Base-by-base conservation (phyloP, 164 flowering plant genomes). In the Kingdonia uniflora region DNA sequence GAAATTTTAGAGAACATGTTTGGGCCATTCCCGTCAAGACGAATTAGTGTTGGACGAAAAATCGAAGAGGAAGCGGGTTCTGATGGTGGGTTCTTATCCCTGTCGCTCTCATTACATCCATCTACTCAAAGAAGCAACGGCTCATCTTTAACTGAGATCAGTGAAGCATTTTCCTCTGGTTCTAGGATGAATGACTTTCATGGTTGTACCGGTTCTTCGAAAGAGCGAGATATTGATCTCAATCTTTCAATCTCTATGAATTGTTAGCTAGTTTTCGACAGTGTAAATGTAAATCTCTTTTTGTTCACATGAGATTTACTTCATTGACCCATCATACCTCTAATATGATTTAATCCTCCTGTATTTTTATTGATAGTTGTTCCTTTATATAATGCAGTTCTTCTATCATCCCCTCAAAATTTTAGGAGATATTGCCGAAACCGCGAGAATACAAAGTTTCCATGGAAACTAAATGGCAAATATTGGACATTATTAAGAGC, bases 91-190 rank as follows among this genome's bases (percentile, higher is more conserved):
- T 58, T 84, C 15, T 78, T 79, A 0, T 44, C 35, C 4, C 35
- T 83, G 39, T 75, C 82, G 0, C 76, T 83, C 39, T 70, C 85
- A 2, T 61, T 80, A 66, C 74, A 48, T 19, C 84, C 72, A 0
- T 62, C 61, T 0, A 49, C 59, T 3, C 74, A 66, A 41, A 66
- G 60, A 53, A 70, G 68, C 39, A 69, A 68, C 42, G 60, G 58
- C 3, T 77, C 71, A 11, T 66, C 81, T 0, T 51, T 62, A 0
- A 79, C 85, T 29, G 92, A 79, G 50, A 68, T 65, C 37, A 79
- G 84, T 24, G 87, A 79, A 54, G 70, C 68, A 8, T 42, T 71
- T 39, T 76, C 82, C 6, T 67, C 77, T 0, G 60, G 42, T 6
- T 61, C 78, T 0, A 65, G 65, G 51, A 15, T 69, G 11, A 64